These are phyloP conservation scores for Kluyveromyces aestuarii DNA, from an alignment of 805 yeast genomes.

Conservation along the genomic window DNA sequence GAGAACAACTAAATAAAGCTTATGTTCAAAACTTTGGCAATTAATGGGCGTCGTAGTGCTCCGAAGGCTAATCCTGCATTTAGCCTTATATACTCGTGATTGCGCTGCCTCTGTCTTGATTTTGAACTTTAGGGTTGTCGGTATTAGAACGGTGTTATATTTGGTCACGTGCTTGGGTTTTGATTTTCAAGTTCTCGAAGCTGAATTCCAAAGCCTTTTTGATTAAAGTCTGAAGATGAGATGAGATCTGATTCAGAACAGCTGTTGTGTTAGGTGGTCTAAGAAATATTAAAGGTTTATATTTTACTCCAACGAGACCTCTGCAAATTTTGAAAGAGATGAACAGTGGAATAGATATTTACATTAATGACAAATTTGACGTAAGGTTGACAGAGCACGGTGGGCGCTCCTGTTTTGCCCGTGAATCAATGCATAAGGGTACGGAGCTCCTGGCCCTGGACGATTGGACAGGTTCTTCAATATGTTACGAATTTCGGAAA, in stretches of 20 bases:
- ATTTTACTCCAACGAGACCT: not conserved
- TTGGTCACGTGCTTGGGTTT: not conserved
- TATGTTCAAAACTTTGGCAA: not conserved
- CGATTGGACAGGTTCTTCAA: slow-evolving; percentile 38
- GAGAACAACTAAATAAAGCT: not conserved
- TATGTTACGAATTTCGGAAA: slow-evolving; percentile 45
- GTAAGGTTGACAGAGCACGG: slow-evolving; percentile 13
- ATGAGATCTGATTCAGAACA: not conserved
- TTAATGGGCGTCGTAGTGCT: not conserved
- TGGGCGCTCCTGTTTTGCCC: slow-evolving; percentile 48
- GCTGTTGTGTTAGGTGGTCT: no score
- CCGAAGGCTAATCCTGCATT: not conserved
- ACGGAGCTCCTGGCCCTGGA: slow-evolving; percentile 33
- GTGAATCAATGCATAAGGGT: slow-evolving; percentile 30
- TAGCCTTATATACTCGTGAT: no score
- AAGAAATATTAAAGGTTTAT: no score
- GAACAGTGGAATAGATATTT: not conserved
- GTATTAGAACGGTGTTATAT: not conserved
- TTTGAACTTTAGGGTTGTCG: not conserved
- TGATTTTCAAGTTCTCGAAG: not conserved
- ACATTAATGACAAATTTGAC: slow-evolving; percentile 3
- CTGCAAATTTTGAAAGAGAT: not conserved
- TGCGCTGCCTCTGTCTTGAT: not conserved
- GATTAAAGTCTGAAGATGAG: not conserved
- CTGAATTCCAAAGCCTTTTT: no score